phyloP scores from a whole-genome alignment of 139 green algal species.

The Chlamydomonas incerta region DNA sequence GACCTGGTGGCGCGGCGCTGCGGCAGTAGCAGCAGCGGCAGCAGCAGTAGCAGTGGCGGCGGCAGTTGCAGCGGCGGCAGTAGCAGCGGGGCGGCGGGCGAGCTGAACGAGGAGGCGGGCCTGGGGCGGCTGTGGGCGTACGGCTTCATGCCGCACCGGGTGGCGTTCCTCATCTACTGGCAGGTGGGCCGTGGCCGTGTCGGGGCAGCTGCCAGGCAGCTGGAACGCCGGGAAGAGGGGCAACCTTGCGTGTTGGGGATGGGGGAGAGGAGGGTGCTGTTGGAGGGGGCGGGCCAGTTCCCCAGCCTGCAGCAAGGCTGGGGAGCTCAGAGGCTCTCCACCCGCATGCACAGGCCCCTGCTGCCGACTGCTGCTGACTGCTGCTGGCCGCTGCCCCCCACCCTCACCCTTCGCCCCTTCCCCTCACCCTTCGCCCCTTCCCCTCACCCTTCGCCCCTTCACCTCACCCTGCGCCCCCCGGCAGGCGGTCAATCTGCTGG shows the following conservation, averaged over 20 bases:
- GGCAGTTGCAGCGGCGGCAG: not conserved
- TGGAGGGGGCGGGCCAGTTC: not conserved
- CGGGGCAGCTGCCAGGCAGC: too few species aligned
- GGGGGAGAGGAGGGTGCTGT: too few species aligned
- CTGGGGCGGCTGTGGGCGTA: slow-evolving; percentile 61
- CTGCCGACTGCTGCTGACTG: too few species aligned
- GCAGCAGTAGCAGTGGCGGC: too few species aligned
- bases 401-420: too few species aligned
- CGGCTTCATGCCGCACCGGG: slow-evolving; percentile 87
- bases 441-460: not conserved
- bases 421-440: not conserved
- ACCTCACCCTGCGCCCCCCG: too few species aligned
- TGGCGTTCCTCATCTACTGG: slow-evolving; percentile 93
- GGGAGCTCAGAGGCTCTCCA: too few species aligned
- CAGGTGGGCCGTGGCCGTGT: slow-evolving; percentile 66
- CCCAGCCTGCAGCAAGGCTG: not conserved
- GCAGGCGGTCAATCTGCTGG: slow-evolving; percentile 74
- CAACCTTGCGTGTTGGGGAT: not conserved
- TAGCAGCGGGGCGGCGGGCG: not conserved
- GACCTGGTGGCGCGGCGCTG: slow-evolving; percentile 26
- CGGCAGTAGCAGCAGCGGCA: too few species aligned
- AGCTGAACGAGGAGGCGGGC: slow-evolving; percentile 56
- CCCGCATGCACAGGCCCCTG: too few species aligned
- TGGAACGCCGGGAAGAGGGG: too few species aligned
- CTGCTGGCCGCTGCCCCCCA: too few species aligned